A percentile compares a stretch with the other conserved stretches of the same genome.
phyloP scores from a whole-genome alignment of 768 basidiomycete genomes.

The Gloeophyllum trabeum region DNA sequence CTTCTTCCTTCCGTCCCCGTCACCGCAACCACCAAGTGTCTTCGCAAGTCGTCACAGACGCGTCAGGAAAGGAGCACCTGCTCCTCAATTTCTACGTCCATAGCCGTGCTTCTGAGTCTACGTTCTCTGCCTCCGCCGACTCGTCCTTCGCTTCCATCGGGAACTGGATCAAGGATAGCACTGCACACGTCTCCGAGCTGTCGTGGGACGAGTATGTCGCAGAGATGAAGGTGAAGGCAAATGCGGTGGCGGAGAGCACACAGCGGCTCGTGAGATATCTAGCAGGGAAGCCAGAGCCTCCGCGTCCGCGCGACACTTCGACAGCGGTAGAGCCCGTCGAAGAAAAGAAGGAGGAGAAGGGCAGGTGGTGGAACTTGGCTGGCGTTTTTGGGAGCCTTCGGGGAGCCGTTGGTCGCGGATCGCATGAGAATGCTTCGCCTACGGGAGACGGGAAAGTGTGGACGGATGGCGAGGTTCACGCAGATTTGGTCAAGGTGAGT shows the following conservation, averaged over 20 bases:
- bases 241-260: constrained; percentile 32
- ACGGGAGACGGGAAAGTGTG: constrained; percentile 29
- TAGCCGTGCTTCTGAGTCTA: constrained; percentile 35
- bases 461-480: constrained; percentile 76
- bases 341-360: constrained; percentile 20
- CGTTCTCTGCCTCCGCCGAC: constrained; percentile 18
- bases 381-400: constrained; percentile 61
- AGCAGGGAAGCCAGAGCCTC: constrained; percentile 44
- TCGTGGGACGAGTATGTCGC: constrained; percentile 43
- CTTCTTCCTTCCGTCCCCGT: constrained; percentile 61
- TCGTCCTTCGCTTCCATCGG: constrained; percentile 31
- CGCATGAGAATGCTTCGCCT: constrained; percentile 12
- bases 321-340: constrained; percentile 19
- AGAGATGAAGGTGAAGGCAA: constrained; percentile 31
- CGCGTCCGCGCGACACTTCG: no score
- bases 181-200: constrained; percentile 32
- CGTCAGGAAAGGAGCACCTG: constrained; percentile 72
- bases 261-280: constrained; percentile 61
- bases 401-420: constrained; percentile 15
- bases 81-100: constrained; percentile 76
- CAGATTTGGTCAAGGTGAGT: constrained; percentile 62
- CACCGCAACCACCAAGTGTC: constrained; percentile 77
- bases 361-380: constrained; percentile 41
- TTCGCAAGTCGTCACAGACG: constrained; percentile 66
- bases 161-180: constrained; percentile 30